Conservation (phyloP, 2,329 filamentous ascomycete species). For the Colletotrichum liriopes region DNA sequence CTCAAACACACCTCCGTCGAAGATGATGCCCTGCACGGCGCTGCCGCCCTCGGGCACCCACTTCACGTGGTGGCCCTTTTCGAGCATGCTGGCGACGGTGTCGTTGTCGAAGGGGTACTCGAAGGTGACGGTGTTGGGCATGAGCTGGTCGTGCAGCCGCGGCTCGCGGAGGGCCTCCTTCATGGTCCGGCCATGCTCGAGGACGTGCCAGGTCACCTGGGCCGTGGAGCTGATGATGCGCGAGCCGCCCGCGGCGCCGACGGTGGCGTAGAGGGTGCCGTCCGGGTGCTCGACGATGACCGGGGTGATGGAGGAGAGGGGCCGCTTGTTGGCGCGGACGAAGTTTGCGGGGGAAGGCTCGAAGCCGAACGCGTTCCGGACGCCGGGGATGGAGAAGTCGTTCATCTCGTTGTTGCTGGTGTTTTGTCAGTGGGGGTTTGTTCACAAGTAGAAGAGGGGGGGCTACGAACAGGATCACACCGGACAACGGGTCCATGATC, state of each 20-base stretch:
- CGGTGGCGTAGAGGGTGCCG: constrained; percentile 76
- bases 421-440: constrained; percentile 42
- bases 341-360: constrained; percentile 86
- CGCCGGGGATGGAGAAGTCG: constrained; percentile 89
- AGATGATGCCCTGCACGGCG: constrained; percentile 78
- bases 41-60: constrained; percentile 77
- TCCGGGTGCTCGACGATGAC: constrained; percentile 79
- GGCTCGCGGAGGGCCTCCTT: constrained; percentile 75
- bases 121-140: constrained; percentile 78
- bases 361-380: constrained; percentile 87
- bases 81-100: constrained; percentile 75
- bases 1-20: constrained; percentile 80
- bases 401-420: constrained; percentile 75
- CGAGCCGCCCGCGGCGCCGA: constrained; percentile 85
- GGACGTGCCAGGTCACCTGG: constrained; percentile 80
- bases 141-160: constrained; percentile 85
- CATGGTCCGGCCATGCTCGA: constrained; percentile 75
- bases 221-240: constrained; percentile 87
- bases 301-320: constrained; percentile 86
- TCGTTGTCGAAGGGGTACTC: constrained; percentile 79
- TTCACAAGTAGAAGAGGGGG: constrained; percentile 44
- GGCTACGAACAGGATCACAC: constrained; percentile 77
- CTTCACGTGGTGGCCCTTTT: constrained; percentile 79
- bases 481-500: constrained; percentile 85
- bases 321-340: constrained; percentile 84